Evolutionary conservation across 768 basidiomycete species (phyloP).

Genomic region (Tylopilus sp.): DNA sequence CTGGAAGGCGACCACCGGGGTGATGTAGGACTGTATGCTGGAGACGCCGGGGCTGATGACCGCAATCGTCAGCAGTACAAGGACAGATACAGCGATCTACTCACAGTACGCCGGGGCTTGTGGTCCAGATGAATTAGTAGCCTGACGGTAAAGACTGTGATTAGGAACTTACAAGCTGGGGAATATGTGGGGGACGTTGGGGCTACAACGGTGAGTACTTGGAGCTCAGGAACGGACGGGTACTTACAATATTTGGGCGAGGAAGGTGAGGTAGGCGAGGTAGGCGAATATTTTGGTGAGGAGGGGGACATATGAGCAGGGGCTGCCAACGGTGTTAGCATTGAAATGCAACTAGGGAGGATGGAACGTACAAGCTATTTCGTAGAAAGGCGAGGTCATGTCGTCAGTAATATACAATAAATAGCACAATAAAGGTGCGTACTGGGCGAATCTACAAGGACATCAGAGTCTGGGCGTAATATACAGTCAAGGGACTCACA

Average conservation of each 20-base stretch:
- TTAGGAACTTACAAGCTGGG: slow-evolving; percentile 66
- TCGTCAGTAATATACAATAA: slow-evolving; percentile 22
- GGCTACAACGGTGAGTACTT: slow-evolving; percentile 44
- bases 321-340: slow-evolving; percentile 38
- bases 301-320: slow-evolving; percentile 84
- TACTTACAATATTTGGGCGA: slow-evolving; percentile 89
- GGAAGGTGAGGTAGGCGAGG: slow-evolving; percentile 87
- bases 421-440: slow-evolving; percentile 35
- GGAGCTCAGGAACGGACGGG: neutral
- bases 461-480: neutral
- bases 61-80: slow-evolving; percentile 14
- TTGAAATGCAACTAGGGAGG: neutral
- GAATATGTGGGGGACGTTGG: slow-evolving; percentile 88
- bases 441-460: slow-evolving; percentile 70
- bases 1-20: slow-evolving; percentile 83
- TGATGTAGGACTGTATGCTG: slow-evolving; percentile 82
- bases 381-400: slow-evolving; percentile 1
- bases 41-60: slow-evolving; percentile 70
- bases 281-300: slow-evolving; percentile 91
- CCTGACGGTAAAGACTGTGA: neutral
- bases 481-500: slow-evolving; percentile 46
- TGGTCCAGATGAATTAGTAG: slow-evolving; percentile 6
- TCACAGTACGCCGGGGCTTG: slow-evolving; percentile 80
- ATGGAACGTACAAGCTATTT: slow-evolving; percentile 57
- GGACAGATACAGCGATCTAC: slow-evolving; percentile 19